Percentiles rank a stretch among this genome's conserved stretches.
These are phyloP conservation scores for Biscogniauxia mediterranea DNA, from an alignment of 2,329 filamentous ascomycete genomes.

Conservation along the genomic window DNA sequence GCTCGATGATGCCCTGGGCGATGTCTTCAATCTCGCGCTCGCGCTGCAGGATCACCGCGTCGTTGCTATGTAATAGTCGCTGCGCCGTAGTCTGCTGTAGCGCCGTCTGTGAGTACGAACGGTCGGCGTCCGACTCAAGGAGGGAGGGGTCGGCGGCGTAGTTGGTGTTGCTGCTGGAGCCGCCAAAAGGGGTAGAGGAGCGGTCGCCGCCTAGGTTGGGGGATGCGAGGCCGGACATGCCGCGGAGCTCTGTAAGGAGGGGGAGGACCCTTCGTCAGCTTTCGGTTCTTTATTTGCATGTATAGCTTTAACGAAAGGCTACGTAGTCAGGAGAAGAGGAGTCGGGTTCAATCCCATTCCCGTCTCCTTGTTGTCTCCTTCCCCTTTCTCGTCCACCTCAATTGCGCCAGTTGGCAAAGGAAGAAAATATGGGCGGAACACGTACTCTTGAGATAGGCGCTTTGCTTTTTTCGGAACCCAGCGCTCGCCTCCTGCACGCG, in stretches of 20 bases:
- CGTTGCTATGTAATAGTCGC: conserved; percentile 69
- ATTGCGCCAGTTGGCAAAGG: background rate
- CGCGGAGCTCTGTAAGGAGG: conserved; percentile 62
- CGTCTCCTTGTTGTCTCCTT: background rate
- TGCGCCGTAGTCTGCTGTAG: conserved; percentile 68
- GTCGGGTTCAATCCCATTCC: background rate
- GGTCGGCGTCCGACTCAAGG: conserved; percentile 90
- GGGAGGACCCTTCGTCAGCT: conserved; percentile 19
- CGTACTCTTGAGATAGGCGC: conserved; percentile 88
- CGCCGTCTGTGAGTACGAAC: conserved; percentile 85
- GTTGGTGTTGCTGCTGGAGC: conserved; percentile 37
- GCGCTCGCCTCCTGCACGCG: conserved; percentile 91
- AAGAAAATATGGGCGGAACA: conserved; percentile 1
- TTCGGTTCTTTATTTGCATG: background rate
- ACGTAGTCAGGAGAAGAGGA: background rate
- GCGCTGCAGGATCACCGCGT: conserved; percentile 82
- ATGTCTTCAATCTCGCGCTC: conserved; percentile 98
- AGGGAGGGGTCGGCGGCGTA: conserved; percentile 82
- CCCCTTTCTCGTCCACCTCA: background rate
- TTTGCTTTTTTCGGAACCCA: conserved; percentile 94
- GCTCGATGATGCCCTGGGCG: conserved; percentile 94
- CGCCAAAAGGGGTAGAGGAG: conserved; percentile 45
- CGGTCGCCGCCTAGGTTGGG: conserved; percentile 46
- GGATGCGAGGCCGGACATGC: conserved; percentile 60
- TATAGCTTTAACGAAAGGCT: background rate